These are phyloP conservation scores for Benincasa hispida DNA, from an alignment of 306 rosid species.

Conservation along the genomic window DNA sequence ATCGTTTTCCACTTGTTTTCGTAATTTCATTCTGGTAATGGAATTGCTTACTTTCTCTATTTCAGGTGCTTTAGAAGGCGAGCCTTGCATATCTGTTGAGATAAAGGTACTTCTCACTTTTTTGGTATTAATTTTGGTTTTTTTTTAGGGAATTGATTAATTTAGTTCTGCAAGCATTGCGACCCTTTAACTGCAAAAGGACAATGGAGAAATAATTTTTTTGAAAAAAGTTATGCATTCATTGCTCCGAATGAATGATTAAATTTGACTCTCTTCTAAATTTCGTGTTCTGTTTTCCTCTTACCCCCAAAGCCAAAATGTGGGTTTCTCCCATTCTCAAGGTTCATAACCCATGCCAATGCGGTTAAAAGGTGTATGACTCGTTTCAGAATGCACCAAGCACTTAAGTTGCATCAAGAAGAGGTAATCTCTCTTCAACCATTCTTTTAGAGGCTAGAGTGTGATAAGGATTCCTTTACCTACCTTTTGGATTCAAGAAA, in stretches of 20 bases:
- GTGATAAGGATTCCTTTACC: neutral
- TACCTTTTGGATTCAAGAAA: too few species aligned
- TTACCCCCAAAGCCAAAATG: slow-evolving; percentile 65
- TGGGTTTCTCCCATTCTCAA: slow-evolving; percentile 82
- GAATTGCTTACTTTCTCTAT: neutral
- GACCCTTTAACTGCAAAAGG: neutral
- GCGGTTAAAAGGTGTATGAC: slow-evolving; percentile 47
- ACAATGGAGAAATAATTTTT: too few species aligned
- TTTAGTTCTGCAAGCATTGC: neutral
- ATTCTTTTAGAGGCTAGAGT: neutral
- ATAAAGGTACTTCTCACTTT: slow-evolving; percentile 47
- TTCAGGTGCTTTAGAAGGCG: slow-evolving; percentile 46
- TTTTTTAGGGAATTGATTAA: neutral
- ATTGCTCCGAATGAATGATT: neutral
- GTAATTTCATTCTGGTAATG: neutral
- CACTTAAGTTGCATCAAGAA: slow-evolving; percentile 70
- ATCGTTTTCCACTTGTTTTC: neutral
- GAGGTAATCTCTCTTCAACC: slow-evolving; percentile 31
- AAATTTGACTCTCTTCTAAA: neutral
- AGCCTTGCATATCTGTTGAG: slow-evolving; percentile 68
- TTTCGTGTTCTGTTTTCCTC: slow-evolving; percentile 7
- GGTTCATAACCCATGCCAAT: slow-evolving; percentile 56
- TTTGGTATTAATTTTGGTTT: neutral
- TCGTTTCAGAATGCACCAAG: slow-evolving; percentile 93
- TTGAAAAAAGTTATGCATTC: neutral